These are phyloP conservation scores for Talaromyces sp. DNA, from an alignment of 2,329 filamentous ascomycete genomes.

Conservation along the genomic window DNA sequence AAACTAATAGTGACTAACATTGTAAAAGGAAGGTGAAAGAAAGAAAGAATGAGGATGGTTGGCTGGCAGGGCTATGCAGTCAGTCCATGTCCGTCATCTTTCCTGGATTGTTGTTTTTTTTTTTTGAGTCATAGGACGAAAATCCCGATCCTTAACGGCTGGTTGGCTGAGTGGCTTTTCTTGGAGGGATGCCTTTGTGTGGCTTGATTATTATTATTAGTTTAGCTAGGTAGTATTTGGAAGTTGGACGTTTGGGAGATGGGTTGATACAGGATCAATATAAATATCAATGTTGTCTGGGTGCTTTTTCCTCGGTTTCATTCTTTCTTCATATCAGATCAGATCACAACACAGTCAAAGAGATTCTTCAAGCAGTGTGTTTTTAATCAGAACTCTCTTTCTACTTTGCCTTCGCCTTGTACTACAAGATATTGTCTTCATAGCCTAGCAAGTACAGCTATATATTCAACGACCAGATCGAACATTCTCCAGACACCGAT, in stretches of 20 bases:
- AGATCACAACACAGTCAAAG: neutral
- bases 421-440: neutral
- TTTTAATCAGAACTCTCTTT: neutral
- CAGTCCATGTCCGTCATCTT: too few relatives aligned
- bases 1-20: too few relatives aligned
- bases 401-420: neutral
- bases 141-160: neutral
- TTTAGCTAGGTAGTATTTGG: neutral
- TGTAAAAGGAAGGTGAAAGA: too few relatives aligned
- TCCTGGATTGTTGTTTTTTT: neutral
- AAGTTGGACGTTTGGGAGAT: neutral
- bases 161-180: slow-evolving; percentile 2
- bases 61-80: too few relatives aligned
- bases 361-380: neutral
- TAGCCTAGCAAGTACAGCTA: neutral
- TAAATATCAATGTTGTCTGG: neutral
- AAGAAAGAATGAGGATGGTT: too few relatives aligned
- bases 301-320: neutral
- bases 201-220: neutral
- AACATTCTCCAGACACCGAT: neutral
- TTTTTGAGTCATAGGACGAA: neutral
- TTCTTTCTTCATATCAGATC: neutral
- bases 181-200: neutral
- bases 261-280: neutral
- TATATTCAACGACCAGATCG: neutral